Percentiles rank a stretch among this genome's conserved stretches.
Evolutionary conservation across 768 basidiomycete species (phyloP).

Genomic region (Calvatia gigantea): DNA sequence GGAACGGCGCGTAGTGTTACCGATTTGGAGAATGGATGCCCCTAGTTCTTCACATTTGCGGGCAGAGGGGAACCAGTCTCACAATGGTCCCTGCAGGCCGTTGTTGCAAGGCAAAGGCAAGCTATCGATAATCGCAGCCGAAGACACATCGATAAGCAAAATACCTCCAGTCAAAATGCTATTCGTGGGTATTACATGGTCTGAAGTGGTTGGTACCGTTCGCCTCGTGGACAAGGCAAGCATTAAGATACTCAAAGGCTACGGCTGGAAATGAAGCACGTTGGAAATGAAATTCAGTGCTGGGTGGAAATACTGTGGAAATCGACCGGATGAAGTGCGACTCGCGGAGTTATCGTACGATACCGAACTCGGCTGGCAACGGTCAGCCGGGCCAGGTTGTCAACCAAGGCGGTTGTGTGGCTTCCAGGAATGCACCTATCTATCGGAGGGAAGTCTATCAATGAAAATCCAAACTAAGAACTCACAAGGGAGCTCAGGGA

Average conservation of each 20-base stretch:
- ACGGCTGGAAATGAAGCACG: slow-evolving; percentile 7
- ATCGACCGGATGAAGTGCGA: neutral
- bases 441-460: slow-evolving; percentile 2
- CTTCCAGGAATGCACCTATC: slow-evolving; percentile 5
- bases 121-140: slow-evolving; percentile 10
- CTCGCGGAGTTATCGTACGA: slow-evolving; percentile 5
- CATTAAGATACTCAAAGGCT: neutral
- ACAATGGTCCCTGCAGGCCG: slow-evolving; percentile 5
- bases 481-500: neutral
- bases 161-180: neutral
- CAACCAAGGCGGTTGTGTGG: neutral
- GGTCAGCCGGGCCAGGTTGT: too few species aligned
- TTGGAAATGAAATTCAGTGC: slow-evolving; percentile 1
- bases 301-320: slow-evolving; percentile 3
- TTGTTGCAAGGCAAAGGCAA: slow-evolving; percentile 2
- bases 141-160: slow-evolving; percentile 11
- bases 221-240: slow-evolving; percentile 6
- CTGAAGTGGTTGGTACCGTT: neutral
- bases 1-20: slow-evolving; percentile 5
- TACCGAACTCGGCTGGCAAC: slow-evolving; percentile 7
- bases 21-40: slow-evolving; percentile 4
- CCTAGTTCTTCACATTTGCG: slow-evolving; percentile 12
- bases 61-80: slow-evolving; percentile 9
- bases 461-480: neutral
- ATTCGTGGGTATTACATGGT: neutral